Evolutionary conservation across 179 eudicot species (phyloP), one percentile per base, ranked within the genome.

Genomic region (Beta macrorhiza): DNA sequence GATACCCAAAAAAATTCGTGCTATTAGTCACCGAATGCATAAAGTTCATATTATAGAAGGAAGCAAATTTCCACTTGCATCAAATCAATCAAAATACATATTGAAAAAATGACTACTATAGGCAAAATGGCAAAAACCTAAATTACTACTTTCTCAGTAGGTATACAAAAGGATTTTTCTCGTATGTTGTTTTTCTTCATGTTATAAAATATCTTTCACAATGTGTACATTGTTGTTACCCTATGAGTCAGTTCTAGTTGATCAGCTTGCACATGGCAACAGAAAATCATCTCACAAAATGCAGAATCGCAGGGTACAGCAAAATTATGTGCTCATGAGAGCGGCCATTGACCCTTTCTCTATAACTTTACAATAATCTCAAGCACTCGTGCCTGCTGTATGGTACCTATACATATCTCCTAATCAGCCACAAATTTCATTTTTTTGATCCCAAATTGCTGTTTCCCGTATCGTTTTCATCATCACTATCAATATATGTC

Each of bases 401-500:
- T 53, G 42, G 72, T 56, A 74, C 74, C 82, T 81, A 78, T 78
- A 84, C 82, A 78, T 9, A 59, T 78, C 72, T 52, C 37, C 70
- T 4, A 52, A 67, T 52, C n/a, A 17, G 52, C 67, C 20, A 53
- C 47, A 65, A 70, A 71, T 25, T 76, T 85, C 56, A 80, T 83
- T 79, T 77, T 76, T 81, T 75, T 49, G 87, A 74, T 16, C 82
- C 79, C 25, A 67, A 74, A 64, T 76, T 72, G 72, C 80, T 76
- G 56, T 82, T 83, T 58, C 83, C 87, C 9, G 29, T 67, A 53
- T 82, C 85, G 42, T 89, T 89, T 16, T 87, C 90, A 2, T 85
- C 86, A 49, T 86, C 91, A 51, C 83, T 92, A 68, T 85, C 90
- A 77, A 80, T 82, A 61, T 81, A 78, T 42, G 80, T 75, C 13